Conservation (phyloP, 208 protist species). For the Trypanosoma vivax region DNA sequence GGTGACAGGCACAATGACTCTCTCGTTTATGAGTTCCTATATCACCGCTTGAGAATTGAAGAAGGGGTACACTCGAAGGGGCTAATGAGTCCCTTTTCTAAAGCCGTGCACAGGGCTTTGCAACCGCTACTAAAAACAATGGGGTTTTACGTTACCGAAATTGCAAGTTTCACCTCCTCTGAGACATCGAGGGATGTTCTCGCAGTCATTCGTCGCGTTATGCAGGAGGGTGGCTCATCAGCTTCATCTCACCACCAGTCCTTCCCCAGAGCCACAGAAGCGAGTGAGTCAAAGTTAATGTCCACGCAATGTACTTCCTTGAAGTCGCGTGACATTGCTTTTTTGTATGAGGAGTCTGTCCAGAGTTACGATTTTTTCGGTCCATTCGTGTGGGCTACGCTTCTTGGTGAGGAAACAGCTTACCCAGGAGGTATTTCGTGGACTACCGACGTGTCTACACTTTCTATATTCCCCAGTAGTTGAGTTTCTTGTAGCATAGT, state of each 20-base stretch:
- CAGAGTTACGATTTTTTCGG: slow-evolving; percentile 84
- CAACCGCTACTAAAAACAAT: slow-evolving; percentile 7
- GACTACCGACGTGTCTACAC: slow-evolving; percentile 24
- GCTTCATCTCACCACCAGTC: neutral
- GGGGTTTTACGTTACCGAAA: slow-evolving; percentile 40
- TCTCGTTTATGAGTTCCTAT: slow-evolving; percentile 78
- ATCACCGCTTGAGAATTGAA: slow-evolving; percentile 28
- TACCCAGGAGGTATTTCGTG: slow-evolving; percentile 60
- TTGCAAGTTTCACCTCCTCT: slow-evolving; percentile 24
- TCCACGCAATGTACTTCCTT: neutral
- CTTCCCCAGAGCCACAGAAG: neutral
- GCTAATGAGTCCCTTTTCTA: neutral
- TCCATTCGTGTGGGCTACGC: slow-evolving; percentile 69
- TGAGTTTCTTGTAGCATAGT: too few relatives aligned
- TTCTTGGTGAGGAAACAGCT: slow-evolving; percentile 45
- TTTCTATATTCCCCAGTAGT: slow-evolving; percentile 38
- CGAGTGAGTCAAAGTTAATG: neutral
- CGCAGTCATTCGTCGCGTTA: slow-evolving; percentile 20
- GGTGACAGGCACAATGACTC: slow-evolving; percentile 46
- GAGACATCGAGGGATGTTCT: slow-evolving; percentile 26
- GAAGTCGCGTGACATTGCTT: slow-evolving; percentile 13
- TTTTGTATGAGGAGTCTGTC: slow-evolving; percentile 70
- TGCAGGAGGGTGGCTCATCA: slow-evolving; percentile 3
- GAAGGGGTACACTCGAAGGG: neutral
- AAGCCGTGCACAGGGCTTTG: slow-evolving; percentile 4